A percentile compares a stretch with the other conserved stretches of the same genome.
Conservation (phyloP, 345 rosid genomes). For the Rhizophora mangle region DNA sequence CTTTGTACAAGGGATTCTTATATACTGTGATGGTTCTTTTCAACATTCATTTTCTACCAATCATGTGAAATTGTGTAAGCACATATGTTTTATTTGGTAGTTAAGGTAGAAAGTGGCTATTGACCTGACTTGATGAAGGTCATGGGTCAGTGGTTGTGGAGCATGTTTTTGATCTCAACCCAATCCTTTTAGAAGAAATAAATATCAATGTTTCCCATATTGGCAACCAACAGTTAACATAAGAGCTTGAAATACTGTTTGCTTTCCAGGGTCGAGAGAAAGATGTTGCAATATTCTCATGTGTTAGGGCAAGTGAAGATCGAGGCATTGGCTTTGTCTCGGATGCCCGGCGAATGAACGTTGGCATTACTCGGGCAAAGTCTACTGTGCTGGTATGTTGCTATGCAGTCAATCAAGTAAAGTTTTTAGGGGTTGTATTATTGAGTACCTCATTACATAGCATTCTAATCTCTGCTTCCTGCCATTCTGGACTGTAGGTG, state of each 20-base stretch:
- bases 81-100: no score
- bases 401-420: neutral
- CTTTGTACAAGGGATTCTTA: neutral
- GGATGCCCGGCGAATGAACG: conserved; percentile 90
- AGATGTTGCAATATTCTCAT: conserved; percentile 89
- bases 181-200: neutral
- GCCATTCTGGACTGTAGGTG: conserved; percentile 47
- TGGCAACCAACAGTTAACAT: neutral
- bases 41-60: neutral
- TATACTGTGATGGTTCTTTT: neutral
- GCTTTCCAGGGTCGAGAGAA: conserved; percentile 81
- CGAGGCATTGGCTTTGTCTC: conserved; percentile 78
- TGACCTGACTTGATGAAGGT: no score
- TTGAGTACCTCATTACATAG: neutral
- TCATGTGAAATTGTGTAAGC: neutral
- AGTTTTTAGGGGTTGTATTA: conserved; percentile 1
- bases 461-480: neutral
- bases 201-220: neutral
- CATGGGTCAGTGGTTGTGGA: neutral
- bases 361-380: conserved; percentile 90
- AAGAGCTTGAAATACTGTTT: conserved; percentile 2
- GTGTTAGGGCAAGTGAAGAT: conserved; percentile 76
- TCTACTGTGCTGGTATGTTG: conserved; percentile 78
- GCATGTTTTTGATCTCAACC: neutral
- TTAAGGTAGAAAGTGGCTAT: no score